Evolutionary conservation across 139 green algal genomes (phyloP).

Genomic region (Trebouxia sp.): DNA sequence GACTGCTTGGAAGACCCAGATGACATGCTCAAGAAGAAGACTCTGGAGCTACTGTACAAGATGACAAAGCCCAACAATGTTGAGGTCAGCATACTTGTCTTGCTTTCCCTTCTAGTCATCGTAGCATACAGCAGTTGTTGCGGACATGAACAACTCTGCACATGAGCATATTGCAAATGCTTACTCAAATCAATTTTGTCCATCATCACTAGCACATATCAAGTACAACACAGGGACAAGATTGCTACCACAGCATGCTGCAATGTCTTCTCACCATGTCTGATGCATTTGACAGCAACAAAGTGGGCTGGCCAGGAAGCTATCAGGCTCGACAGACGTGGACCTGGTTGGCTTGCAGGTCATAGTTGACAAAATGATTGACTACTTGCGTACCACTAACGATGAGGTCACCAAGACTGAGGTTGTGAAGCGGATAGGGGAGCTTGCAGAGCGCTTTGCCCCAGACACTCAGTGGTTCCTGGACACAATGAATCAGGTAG

Average conservation of each 20-base stretch:
- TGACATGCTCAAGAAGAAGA: slow-evolving; percentile 93
- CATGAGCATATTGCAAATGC: too few relatives aligned
- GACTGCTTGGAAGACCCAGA: slow-evolving; percentile 97
- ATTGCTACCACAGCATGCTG: too few relatives aligned
- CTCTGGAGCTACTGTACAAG: slow-evolving; percentile 93
- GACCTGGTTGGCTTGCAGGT: slow-evolving; percentile 57
- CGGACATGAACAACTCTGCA: too few relatives aligned
- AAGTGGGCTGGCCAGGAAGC: too few relatives aligned
- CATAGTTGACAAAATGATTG: slow-evolving; percentile 92
- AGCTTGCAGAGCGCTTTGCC: slow-evolving; percentile 90
- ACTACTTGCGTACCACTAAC: slow-evolving; percentile 67
- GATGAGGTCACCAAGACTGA: slow-evolving; percentile 63
- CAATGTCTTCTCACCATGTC: too few relatives aligned
- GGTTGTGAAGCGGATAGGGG: slow-evolving; percentile 53
- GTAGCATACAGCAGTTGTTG: background rate
- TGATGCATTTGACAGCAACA: too few relatives aligned
- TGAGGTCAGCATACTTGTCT: too few relatives aligned
- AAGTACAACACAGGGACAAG: too few relatives aligned
- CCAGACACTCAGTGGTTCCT: slow-evolving; percentile 92
- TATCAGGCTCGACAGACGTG: too few relatives aligned
- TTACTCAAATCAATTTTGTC: too few relatives aligned
- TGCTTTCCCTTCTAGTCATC: too few relatives aligned
- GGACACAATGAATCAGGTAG: slow-evolving; percentile 75
- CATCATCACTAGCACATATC: background rate
- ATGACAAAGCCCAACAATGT: slow-evolving; percentile 96